Evolutionary conservation across 2,329 filamentous ascomycete genomes (phyloP).

Genomic region (Kalmusia sp.): DNA sequence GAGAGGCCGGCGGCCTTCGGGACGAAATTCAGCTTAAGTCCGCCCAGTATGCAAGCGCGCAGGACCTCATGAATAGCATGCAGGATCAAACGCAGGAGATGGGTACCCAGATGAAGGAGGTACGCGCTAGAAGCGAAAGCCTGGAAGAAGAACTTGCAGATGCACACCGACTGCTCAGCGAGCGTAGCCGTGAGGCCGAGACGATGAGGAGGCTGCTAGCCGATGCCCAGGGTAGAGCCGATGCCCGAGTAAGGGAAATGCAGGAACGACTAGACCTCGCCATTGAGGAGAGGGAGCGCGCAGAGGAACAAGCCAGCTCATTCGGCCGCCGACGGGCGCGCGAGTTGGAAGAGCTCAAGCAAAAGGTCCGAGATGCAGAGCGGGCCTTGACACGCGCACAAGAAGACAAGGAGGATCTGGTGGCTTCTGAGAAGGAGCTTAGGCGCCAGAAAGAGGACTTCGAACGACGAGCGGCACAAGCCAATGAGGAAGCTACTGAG

Average conservation of each 20-base stretch:
- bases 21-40: conserved; percentile 86
- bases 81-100: conserved; percentile 90
- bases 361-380: conserved; percentile 81
- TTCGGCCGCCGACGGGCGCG: conserved; percentile 77
- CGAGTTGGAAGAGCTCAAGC: conserved; percentile 86
- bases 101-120: conserved; percentile 89
- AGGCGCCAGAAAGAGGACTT: conserved; percentile 76
- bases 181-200: conserved; percentile 89
- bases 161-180: conserved; percentile 82
- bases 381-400: conserved; percentile 73
- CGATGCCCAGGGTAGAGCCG: conserved; percentile 84
- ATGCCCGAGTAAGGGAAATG: conserved; percentile 85
- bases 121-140: conserved; percentile 79
- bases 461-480: conserved; percentile 72
- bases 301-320: conserved; percentile 87
- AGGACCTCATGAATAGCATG: conserved; percentile 89
- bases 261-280: conserved; percentile 86
- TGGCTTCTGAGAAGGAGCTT: conserved; percentile 76
- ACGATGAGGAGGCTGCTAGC: conserved; percentile 90
- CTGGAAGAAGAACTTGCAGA: conserved; percentile 92
- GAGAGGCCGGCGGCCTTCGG: conserved; percentile 71
- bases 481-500: conserved; percentile 76
- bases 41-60: conserved; percentile 83
- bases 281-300: conserved; percentile 90
- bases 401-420: conserved; percentile 80